phyloP scores from a whole-genome alignment of 2,329 filamentous ascomycete species.

The Venturia carpophila region DNA sequence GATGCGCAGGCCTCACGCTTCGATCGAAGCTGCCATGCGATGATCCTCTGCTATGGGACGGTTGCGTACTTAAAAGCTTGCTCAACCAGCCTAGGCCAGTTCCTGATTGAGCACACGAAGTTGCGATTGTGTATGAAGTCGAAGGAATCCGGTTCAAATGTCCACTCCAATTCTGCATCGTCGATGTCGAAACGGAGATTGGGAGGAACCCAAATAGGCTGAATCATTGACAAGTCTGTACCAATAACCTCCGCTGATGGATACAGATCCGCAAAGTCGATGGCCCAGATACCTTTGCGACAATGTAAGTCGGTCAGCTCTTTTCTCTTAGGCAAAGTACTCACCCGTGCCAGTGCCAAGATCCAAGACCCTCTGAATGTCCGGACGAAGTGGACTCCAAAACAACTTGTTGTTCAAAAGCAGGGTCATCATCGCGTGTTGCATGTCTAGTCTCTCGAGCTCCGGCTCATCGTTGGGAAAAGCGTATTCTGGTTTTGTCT shows the following conservation, averaged over 20 bases:
- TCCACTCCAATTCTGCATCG: slow-evolving; percentile 53
- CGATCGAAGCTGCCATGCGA: not conserved
- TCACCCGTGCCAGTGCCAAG: slow-evolving; percentile 16
- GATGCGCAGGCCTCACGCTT: not conserved
- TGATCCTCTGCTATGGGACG: not conserved
- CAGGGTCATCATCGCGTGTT: slow-evolving; percentile 24
- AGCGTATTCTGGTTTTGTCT: slow-evolving; percentile 29
- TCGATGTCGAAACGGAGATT: slow-evolving; percentile 58
- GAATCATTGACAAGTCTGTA: slow-evolving; percentile 33
- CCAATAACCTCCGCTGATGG: slow-evolving; percentile 27
- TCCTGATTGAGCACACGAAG: slow-evolving; percentile 45
- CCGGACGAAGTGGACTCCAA: slow-evolving; percentile 38
- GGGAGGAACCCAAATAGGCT: slow-evolving; percentile 43
- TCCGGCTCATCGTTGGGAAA: slow-evolving; percentile 37
- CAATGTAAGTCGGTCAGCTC: not conserved
- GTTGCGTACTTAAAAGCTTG: slow-evolving; percentile 38
- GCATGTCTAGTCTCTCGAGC: slow-evolving; percentile 37
- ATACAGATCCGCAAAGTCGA: slow-evolving; percentile 33
- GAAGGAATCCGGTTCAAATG: slow-evolving; percentile 40
- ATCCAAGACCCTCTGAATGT: slow-evolving; percentile 36
- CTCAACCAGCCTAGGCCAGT: slow-evolving; percentile 44
- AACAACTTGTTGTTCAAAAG: slow-evolving; percentile 35
- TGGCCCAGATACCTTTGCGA: slow-evolving; percentile 29
- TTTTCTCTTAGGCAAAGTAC: not conserved
- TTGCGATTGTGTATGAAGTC: slow-evolving; percentile 50